Evolutionary conservation across 2,329 filamentous ascomycete genomes (phyloP), one percentile per base, ranked within the genome.

Genomic region (Cytospora piceae): DNA sequence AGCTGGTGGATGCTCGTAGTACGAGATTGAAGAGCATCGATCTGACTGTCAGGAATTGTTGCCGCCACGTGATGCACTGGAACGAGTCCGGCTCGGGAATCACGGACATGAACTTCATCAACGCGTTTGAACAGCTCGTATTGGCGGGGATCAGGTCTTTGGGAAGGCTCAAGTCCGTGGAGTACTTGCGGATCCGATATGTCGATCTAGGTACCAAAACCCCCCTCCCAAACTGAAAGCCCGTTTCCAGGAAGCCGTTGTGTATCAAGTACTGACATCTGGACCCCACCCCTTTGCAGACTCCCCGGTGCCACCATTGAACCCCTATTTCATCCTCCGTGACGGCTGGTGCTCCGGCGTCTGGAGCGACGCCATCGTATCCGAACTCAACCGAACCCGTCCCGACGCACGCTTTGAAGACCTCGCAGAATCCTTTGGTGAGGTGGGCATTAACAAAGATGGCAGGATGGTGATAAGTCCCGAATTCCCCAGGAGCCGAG

Each of bases 11-110:
- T 68, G 75, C 82, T 51, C 75, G 82, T 53, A 77, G 80, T 20
- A 80, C 82, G 9, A 78, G 78, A 20, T 82, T 93, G 54, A 87
- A 86, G 75, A 88, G 87, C 1, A 81, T 93, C 27, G 90, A 93
- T 71, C 76, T 93, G 54, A 88, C 89, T 0, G 87, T 93, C 63
- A 91, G 91, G 77, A 91, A 91, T 68, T 90, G 89, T 74, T 93
- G 90, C 71, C 85, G 89, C 4, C 78, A 82, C 53, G 74, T 81
- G 66, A 75, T 77, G 56, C 78, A 78, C 68, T 88, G 81, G 79
- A 83, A 87, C 68, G 88, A 91, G 70, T 83, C 84, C 0, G 88
- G 87, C 3, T 89, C 88, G 2, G 89, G 89, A 0, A 90, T 92
- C 67, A 88, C 87, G 24, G 89, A 92, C 71, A 85, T 89, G 79